A percentile compares a stretch with the other conserved stretches of the same genome.
Conservation (phyloP, 2,329 filamentous ascomycete genomes). For the Graphilbum fragrans region DNA sequence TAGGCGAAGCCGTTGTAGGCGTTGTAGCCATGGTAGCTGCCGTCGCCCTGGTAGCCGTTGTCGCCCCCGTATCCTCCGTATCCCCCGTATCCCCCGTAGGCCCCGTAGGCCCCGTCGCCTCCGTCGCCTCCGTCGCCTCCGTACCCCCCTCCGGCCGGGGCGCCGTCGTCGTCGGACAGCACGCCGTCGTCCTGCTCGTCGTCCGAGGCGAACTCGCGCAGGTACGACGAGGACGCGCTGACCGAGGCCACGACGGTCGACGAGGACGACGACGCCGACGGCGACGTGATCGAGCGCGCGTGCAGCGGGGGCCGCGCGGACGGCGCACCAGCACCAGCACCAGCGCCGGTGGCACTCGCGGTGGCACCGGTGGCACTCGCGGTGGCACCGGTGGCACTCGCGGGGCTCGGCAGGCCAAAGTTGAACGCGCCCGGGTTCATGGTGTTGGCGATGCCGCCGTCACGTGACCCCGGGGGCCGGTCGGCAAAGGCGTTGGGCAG, state of each 20-base stretch:
- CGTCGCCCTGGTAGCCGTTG: neutral
- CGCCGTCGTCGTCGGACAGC: conserved; percentile 66
- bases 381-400: conserved; percentile 49
- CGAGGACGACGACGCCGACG: conserved; percentile 28
- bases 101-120: neutral
- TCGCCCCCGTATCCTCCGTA: neutral
- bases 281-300: conserved; percentile 68
- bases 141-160: neutral
- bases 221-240: conserved; percentile 41
- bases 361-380: neutral
- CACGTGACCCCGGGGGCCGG: conserved; percentile 49
- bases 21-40: neutral
- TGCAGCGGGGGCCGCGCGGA: conserved; percentile 57
- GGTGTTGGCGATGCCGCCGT: conserved; percentile 38
- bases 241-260: conserved; percentile 57
- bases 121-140: conserved; percentile 2
- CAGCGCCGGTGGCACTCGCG: neutral
- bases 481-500: conserved; percentile 88
- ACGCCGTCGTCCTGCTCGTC: conserved; percentile 65
- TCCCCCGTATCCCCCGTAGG: neutral
- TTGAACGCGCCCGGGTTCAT: conserved; percentile 52
- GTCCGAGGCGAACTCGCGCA: conserved; percentile 56
- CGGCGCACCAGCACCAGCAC: neutral
- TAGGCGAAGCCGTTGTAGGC: neutral
- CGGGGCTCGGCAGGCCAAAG: conserved; percentile 1